Percentiles rank a stretch among this genome's conserved stretches.
Conservation (phyloP, 179 eudicot genomes). For the Drosera spatulata region DNA sequence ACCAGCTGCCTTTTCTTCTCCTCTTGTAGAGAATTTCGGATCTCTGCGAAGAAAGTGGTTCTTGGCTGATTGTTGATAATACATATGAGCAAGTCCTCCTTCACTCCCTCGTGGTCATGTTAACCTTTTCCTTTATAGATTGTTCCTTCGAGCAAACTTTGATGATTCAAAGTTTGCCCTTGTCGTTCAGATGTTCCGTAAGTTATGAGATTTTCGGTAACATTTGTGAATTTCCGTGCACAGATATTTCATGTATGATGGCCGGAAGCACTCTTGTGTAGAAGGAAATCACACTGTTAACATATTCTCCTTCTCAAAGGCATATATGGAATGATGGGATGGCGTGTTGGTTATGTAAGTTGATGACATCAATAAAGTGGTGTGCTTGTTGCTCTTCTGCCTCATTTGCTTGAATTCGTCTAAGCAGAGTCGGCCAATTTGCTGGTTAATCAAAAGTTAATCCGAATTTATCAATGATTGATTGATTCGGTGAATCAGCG, state of each 20-base stretch:
- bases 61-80: slow-evolving; percentile 97
- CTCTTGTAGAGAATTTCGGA: slow-evolving; percentile 67
- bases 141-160: no score
- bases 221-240: neutral
- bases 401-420: neutral
- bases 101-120: neutral
- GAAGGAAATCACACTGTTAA: slow-evolving; percentile 88
- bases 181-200: neutral
- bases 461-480: no score
- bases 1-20: slow-evolving; percentile 12
- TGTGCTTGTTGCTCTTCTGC: neutral
- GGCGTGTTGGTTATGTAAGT: slow-evolving; percentile 99
- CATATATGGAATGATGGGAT: slow-evolving; percentile 99
- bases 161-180: no score
- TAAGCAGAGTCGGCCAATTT: no score
- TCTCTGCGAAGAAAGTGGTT: slow-evolving; percentile 70
- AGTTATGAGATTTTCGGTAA: neutral
- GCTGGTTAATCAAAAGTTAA: no score
- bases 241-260: slow-evolving; percentile 96
- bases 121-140: no score
- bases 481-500: no score
- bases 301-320: slow-evolving; percentile 92
- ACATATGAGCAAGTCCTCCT: slow-evolving; percentile 81
- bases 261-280: slow-evolving; percentile 71
- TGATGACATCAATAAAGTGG: neutral